phyloP scores from a whole-genome alignment of 352 stramenopile species.

The Elongisporangium anandrum region DNA sequence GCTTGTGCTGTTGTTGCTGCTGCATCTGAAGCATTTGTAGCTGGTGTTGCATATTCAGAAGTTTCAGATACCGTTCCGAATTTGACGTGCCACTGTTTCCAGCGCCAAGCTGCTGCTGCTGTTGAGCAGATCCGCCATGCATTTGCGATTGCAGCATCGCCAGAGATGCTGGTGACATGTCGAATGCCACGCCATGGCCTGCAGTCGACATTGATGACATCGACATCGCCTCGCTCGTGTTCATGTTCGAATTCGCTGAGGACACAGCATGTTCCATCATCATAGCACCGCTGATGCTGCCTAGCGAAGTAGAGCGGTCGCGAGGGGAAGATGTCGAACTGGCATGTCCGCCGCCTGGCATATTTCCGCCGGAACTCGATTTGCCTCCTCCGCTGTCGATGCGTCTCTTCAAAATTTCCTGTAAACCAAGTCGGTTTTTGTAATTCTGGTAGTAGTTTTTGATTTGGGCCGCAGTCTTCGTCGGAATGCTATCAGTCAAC shows the following conservation, averaged over 20 bases:
- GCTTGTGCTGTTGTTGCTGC: slow-evolving; percentile 57
- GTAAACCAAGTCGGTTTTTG: slow-evolving; percentile 87
- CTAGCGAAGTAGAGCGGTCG: slow-evolving; percentile 25
- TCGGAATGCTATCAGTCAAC: slow-evolving; percentile 83
- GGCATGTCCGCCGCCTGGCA: not conserved
- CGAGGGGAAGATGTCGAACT: slow-evolving; percentile 19
- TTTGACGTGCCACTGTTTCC: slow-evolving; percentile 39
- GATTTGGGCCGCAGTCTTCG: slow-evolving; percentile 87
- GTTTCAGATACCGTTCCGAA: slow-evolving; percentile 76
- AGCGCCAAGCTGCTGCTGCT: slow-evolving; percentile 37
- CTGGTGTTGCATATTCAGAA: slow-evolving; percentile 85
- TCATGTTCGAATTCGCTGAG: not conserved
- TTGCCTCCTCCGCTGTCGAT: slow-evolving; percentile 35
- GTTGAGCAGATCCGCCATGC: slow-evolving; percentile 23
- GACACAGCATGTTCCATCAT: slow-evolving; percentile 13
- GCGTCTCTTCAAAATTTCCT: slow-evolving; percentile 83
- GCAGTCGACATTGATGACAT: not conserved
- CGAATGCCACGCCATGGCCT: not conserved
- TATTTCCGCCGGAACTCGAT: slow-evolving; percentile 4
- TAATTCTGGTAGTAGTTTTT: slow-evolving; percentile 95
- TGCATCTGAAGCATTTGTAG: slow-evolving; percentile 84
- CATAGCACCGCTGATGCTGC: slow-evolving; percentile 18
- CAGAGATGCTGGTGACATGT: slow-evolving; percentile 15
- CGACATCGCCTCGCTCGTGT: not conserved
- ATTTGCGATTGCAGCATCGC: slow-evolving; percentile 32